Base-by-base conservation (phyloP, 2,329 filamentous ascomycete species). In the Colletotrichum sp. region DNA sequence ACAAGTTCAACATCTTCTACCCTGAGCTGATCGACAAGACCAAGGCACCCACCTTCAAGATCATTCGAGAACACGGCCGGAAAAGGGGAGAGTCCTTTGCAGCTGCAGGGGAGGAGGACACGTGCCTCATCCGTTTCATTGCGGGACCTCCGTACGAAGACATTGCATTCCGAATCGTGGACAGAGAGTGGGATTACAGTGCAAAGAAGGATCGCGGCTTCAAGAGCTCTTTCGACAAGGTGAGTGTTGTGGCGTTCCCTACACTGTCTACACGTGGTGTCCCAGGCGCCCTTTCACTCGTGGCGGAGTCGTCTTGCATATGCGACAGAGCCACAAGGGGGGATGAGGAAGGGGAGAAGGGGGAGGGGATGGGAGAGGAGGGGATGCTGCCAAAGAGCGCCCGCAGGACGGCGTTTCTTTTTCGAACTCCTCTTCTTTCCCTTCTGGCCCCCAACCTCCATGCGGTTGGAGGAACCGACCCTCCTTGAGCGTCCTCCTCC, bases 1-100 rank as follows among this genome's bases (percentile, higher is more conserved):
- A 99, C 89, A 98, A 98, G 84, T 99, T 99, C 90, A 99, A 99
- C 87, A 96, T 99, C 68, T 99, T 99, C 86, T 99, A 99, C 82
- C 97, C 97, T 0, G 97, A 99, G 80, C 92, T 99, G 36, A 95
- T 99, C 81, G 96, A 99, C 87, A 98, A 96, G 86, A 92, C 93
- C 36, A 98, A 96, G 85, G 96, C 97, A 3, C 97, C 97, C 12
- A 99, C 96, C 0, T 99, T 98, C 87, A 95, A 95, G 83, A 99
- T 99, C 79, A 95, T 98, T 82, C 93, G 97, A 55, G 97, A 99
- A 85, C 93, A 97, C 82, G 97, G 97, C 19, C 91, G 97, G 75
- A 94, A 95, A 83, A 92, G 95, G 75, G 97, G 97, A 29, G 95
- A 99, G 85, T 98, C 96, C 13, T 96, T 97, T 85, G 96, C 96